Base-by-base conservation (phyloP, 768 basidiomycete genomes). In the Leccinum sublutescens region DNA sequence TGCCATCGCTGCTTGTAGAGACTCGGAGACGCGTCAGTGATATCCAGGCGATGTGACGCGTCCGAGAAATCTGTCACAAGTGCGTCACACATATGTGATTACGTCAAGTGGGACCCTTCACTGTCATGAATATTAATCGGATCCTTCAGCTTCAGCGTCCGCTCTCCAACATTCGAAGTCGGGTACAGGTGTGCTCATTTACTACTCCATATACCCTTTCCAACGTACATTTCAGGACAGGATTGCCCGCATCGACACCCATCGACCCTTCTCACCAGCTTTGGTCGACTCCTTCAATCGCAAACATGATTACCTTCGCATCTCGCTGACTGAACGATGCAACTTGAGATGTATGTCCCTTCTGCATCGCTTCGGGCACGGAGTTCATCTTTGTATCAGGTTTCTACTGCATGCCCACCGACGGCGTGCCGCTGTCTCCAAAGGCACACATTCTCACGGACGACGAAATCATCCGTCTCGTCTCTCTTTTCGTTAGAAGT, bases 351-450 rank as follows among this genome's bases (percentile, higher is more conserved):
- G 93, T 89, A 61, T 40, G 77, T 70, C 36, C 43, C 10, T 56
- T 36, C 66, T 47, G 23, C 5, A 23, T 49, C 47, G 1, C 10
- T 14, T 49, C 38, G 47, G 27, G 36, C 47, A 5, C 19, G n/a
- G 50, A 19, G 48, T 49, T 61, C 52, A 47, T 38, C 10, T 31
- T 3, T 1, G 51, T 50, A 47, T 23, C 62, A 95, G 91, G 92
- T 65, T 93, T 93, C 66, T 95, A 95, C 70, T 95, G 92, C 67
- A 95, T 95, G 93, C 93, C 92, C 3, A 83, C 80, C 54, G 85
- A 89, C 67, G 91, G 92, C 33, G 76, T 94, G 5, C 82, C 88
- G 54, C 79, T 94, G 27, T 87, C 89, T 12, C 93, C 91, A 2
- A 76, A 77, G 34, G 77, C 78, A 10, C 80, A 89, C 59, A 80